Evolutionary conservation across 139 green algal genomes (phyloP).

Genomic region (Chlamydomonas schloesseri): DNA sequence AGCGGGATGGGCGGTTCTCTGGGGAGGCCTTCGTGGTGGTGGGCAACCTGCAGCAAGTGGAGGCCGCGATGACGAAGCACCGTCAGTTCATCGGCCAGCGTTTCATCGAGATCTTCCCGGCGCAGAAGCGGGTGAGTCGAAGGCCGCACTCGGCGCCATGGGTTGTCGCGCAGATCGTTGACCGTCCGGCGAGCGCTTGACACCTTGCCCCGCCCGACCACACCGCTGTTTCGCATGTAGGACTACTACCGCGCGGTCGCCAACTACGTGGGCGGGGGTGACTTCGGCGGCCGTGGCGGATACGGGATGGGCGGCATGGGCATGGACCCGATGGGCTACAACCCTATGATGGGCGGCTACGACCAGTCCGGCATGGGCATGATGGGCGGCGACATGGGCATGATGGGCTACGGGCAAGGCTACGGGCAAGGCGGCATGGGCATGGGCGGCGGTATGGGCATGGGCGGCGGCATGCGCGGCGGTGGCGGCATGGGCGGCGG

Average conservation of each 20-base stretch:
- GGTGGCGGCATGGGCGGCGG: background rate
- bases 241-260: constrained; percentile 81
- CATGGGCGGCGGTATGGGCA: background rate
- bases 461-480: constrained; percentile 11
- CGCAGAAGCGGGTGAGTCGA: constrained; percentile 77
- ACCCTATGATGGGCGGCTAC: constrained; percentile 43
- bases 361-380: constrained; percentile 80
- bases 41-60: constrained; percentile 66
- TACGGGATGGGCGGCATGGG: constrained; percentile 41
- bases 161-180: no score
- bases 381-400: constrained; percentile 44
- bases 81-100: constrained; percentile 82
- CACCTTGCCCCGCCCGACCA: no score
- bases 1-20: constrained; percentile 72
- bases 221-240: constrained; percentile 37
- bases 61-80: constrained; percentile 81
- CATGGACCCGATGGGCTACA: constrained; percentile 43
- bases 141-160: background rate
- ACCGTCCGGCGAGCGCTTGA: no score
- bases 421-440: constrained; percentile 34
- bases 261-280: constrained; percentile 58
- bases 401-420: constrained; percentile 40
- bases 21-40: constrained; percentile 86
- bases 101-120: constrained; percentile 87
- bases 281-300: constrained; percentile 28